A percentile compares a stretch with the other conserved stretches of the same genome.
Conservation (phyloP, 192 early-diverging fungal species). For the Pilaira anomala region DNA sequence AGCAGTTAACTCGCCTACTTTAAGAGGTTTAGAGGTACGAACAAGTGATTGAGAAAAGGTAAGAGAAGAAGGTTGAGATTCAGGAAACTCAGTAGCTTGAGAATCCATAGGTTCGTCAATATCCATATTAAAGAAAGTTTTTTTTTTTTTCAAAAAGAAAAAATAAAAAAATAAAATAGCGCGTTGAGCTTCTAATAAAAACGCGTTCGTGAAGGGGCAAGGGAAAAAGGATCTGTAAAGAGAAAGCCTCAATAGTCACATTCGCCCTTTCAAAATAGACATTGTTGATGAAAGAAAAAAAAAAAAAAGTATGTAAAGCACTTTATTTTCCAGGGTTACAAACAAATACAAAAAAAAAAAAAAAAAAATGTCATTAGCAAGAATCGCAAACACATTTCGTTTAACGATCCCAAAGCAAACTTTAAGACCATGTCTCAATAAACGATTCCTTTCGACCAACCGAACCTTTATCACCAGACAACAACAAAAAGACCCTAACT, state of each 20-base stretch:
- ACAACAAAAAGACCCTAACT: background rate
- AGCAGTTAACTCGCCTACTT: constrained; percentile 47
- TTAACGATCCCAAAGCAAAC: background rate
- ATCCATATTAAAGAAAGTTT: constrained; percentile 5
- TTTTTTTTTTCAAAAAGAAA: background rate
- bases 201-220: background rate
- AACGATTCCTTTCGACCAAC: background rate
- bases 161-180: constrained; percentile 1
- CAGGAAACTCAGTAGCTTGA: too few relatives aligned
- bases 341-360: too few relatives aligned
- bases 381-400: background rate
- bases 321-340: background rate
- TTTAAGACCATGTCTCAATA: background rate
- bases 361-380: background rate
- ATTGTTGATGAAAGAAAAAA: too few relatives aligned
- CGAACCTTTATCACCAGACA: background rate
- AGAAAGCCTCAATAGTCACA: constrained; percentile 4
- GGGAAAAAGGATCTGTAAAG: background rate
- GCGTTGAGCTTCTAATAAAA: background rate
- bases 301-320: background rate
- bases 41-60: constrained; percentile 1
- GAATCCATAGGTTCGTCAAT: constrained; percentile 3
- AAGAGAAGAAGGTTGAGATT: too few relatives aligned
- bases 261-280: background rate
- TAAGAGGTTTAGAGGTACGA: constrained; percentile 38